Base-by-base conservation (phyloP, 2,329 filamentous ascomycete genomes). In the Alternaria alternata region DNA sequence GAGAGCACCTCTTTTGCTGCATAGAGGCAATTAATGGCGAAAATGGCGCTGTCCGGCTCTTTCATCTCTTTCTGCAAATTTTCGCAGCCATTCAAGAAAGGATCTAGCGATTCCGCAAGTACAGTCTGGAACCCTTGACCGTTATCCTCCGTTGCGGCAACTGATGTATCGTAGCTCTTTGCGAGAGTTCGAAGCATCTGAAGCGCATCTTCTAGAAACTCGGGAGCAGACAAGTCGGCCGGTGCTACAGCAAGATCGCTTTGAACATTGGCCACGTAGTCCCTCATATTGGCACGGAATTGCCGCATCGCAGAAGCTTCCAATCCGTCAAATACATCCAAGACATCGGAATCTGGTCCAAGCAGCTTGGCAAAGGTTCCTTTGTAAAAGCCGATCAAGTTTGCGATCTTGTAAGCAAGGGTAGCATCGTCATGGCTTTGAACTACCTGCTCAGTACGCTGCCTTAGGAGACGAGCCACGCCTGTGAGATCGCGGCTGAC, bases 351-450 rank as follows among this genome's bases (percentile, higher is more conserved):
- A 11, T 89, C 84, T 2, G 84, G 70, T 2, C 91, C 90, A 0
- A 98, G 83, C 0, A 98, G 83, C 68, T 91, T 94, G 16, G 88
- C 82, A 75, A 98, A 97, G 1, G 94, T 97, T 63, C 88, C 85
- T 30, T 88, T 89, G 80, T 99, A 99, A 79, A 99, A 99, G 41
- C 88, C 89, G 42, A 98, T 85, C 1, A 99, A 83, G 69, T 96
- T 97, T 11, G 92, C 89, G 41, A 98, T 88, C 75, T 93, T 95
- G 81, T 97, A 99, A 34, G 93, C 90, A 49, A 93, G 82, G 20
- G 96, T 92, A 0, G 90, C 90, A 60, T 98, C 94, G 69, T 97
- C 94, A 75, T 97, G 94, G 62, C 91, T 91, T 70, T 96, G 93
- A 16, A 98, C 90, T 20, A 96, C 91, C 71, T 98, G 91, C 77